Conservation (phyloP, 164 flowering plant genomes). For the Protea cynaroides region DNA sequence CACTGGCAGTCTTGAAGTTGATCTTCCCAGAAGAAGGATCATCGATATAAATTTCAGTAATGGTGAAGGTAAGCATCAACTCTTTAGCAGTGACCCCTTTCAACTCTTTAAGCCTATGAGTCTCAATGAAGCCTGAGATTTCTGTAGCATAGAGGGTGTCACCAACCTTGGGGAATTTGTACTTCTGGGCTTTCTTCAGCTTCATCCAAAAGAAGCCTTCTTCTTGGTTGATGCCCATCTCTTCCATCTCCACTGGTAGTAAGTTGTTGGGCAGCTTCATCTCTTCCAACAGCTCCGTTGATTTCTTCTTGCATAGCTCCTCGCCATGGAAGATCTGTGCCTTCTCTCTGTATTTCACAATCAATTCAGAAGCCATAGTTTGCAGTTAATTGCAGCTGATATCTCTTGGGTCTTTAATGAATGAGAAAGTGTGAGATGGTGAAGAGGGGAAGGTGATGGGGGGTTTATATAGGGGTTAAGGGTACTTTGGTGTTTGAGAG, state of each 20-base stretch:
- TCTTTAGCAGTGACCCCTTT: constrained; percentile 31
- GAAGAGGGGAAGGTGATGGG: too few relatives aligned
- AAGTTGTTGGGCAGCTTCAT: constrained; percentile 20
- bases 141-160: constrained; percentile 50
- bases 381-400: too few relatives aligned
- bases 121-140: constrained; percentile 16
- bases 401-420: too few relatives aligned
- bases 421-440: too few relatives aligned
- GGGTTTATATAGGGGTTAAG: too few relatives aligned
- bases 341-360: constrained; percentile 30
- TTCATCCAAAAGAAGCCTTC: constrained; percentile 71
- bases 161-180: constrained; percentile 30
- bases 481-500: too few relatives aligned
- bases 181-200: constrained; percentile 15
- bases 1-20: constrained; percentile 32
- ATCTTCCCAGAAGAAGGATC: constrained; percentile 13
- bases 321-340: constrained; percentile 59
- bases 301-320: constrained; percentile 41
- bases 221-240: constrained; percentile 44
- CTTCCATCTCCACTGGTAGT: constrained; percentile 46
- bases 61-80: constrained; percentile 26
- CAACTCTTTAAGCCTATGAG: constrained; percentile 13
- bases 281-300: constrained; percentile 36
- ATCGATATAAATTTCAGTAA: constrained; percentile 20
- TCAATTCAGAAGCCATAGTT: too few relatives aligned